Evolutionary conservation across 257 asterid genomes (phyloP), one percentile per base, ranked within the genome.

Genomic region (Solanum arcanum): DNA sequence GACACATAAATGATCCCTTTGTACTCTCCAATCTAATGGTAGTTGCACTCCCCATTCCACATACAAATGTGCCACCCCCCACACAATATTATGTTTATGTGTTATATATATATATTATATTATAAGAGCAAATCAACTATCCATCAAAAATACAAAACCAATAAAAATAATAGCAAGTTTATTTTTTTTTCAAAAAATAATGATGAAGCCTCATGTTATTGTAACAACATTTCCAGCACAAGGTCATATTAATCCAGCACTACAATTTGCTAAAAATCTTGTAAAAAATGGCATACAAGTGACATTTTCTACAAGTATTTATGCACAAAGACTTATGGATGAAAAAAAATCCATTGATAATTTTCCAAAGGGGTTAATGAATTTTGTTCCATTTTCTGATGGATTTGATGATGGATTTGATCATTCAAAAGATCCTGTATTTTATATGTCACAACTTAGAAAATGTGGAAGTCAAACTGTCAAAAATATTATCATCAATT

Each of bases 171-270:
- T 56, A 56, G 25, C 64, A 56, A 56, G n/a, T 7, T 7, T 33
- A 33, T 39, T 3, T 20, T 75, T 41, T n/a, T 2, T 23, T 1
- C 0, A 64, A 23, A 25, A 0, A n/a, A 42, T 25, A 2, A 80
- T 80, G 84, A 42, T 47, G 84, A 3, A 80, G 25, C 29, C 20
- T 10, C 92, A 88, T 86, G n/a, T 90, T 14, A 88, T 88, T 5
- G 39, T 91, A 2, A 29, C 87, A 72, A 70, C 86, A 18, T 89
- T 13, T 72, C 90, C 92, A 41, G 92, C 89, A 12, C 91, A 91
- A 64, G 92, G 92, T 33, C 91, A 89, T 59, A 83, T 88, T 13
- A 91, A 89, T 60, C 92, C 91, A 12, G 4, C 86, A 41, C 49
- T 91, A 11, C 90, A 86, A 39, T 84, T 91, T 13, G 92, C 91